phyloP scores from a whole-genome alignment of 495 filamentous ascomycete genomes.

The Lophiostoma macrostomum region DNA sequence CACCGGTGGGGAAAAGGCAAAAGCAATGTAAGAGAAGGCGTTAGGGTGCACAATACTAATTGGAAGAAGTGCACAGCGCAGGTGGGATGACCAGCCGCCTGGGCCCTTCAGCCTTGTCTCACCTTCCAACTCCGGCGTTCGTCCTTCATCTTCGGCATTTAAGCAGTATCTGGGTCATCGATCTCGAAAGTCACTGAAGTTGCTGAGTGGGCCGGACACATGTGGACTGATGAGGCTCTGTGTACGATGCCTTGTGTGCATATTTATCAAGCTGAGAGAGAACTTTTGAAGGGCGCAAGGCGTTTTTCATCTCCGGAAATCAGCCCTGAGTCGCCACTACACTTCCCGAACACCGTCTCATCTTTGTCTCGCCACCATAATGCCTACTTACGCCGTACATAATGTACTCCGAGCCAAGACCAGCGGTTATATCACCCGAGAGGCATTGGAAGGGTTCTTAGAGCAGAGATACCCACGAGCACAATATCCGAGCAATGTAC shows the following conservation, averaged over 20 bases:
- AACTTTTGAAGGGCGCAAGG: not conserved
- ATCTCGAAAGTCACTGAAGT: too few species aligned
- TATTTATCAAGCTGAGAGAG: not conserved
- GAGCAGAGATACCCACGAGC: not conserved
- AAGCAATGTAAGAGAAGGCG: not conserved
- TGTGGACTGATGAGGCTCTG: too few species aligned
- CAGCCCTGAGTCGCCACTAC: too few species aligned
- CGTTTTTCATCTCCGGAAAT: not conserved
- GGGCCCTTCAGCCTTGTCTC: slow-evolving; percentile 4
- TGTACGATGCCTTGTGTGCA: too few species aligned
- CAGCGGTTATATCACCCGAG: slow-evolving; percentile 4
- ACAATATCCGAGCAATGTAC: not conserved
- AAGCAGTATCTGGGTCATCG: too few species aligned
- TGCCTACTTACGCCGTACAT: slow-evolving; percentile 2
- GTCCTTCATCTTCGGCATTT: too few species aligned
- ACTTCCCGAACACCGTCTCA: not conserved
- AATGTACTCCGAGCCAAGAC: not conserved
- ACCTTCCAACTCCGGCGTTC: slow-evolving; percentile 1
- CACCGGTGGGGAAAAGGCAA: too few species aligned
- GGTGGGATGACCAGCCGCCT: not conserved
- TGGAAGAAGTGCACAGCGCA: not conserved
- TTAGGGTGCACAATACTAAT: not conserved
- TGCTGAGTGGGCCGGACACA: too few species aligned
- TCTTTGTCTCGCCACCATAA: not conserved
- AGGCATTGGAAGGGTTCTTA: slow-evolving; percentile 5